Evolutionary conservation across 805 yeast genomes (phyloP).

Genomic region (Tetrapisispora nanseiensis): DNA sequence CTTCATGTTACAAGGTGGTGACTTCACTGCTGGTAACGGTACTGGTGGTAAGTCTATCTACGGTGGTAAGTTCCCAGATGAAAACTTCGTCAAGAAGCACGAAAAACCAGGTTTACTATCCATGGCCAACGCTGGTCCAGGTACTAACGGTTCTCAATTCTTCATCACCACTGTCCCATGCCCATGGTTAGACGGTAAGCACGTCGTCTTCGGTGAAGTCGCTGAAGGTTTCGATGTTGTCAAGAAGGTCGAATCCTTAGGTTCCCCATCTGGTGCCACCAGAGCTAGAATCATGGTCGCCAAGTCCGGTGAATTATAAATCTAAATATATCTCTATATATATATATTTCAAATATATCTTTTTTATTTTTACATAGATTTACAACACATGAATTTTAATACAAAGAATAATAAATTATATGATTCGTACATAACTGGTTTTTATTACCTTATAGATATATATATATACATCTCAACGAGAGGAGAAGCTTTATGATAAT

Average conservation of each 20-base stretch:
- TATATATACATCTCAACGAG: too few species aligned
- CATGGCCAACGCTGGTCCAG: slow-evolving; percentile 98
- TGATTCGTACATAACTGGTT: too few species aligned
- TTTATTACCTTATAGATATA: too few species aligned
- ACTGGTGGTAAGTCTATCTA: slow-evolving; percentile 93
- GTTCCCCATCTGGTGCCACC: slow-evolving; percentile 68
- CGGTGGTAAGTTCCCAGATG: slow-evolving; percentile 68
- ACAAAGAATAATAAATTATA: too few species aligned
- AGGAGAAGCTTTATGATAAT: too few species aligned
- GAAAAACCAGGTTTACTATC: slow-evolving; percentile 73
- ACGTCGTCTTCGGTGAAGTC: slow-evolving; percentile 93
- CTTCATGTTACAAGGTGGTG: slow-evolving; percentile 98
- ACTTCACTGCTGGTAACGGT: slow-evolving; percentile 87
- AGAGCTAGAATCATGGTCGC: slow-evolving; percentile 56
- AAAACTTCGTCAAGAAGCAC: slow-evolving; percentile 68
- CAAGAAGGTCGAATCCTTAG: slow-evolving; percentile 71
- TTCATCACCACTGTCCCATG: slow-evolving; percentile 85
- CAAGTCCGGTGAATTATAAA: slow-evolving; percentile 37
- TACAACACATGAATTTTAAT: too few species aligned
- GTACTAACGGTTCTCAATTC: slow-evolving; percentile 96
- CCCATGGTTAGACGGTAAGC: slow-evolving; percentile 89
- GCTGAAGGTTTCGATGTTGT: slow-evolving; percentile 76
- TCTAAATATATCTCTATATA: background rate
- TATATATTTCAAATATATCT: too few species aligned
- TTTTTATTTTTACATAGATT: too few species aligned